phyloP scores from a whole-genome alignment of 2,329 filamentous ascomycete genomes.

The Aspergillus candidus region DNA sequence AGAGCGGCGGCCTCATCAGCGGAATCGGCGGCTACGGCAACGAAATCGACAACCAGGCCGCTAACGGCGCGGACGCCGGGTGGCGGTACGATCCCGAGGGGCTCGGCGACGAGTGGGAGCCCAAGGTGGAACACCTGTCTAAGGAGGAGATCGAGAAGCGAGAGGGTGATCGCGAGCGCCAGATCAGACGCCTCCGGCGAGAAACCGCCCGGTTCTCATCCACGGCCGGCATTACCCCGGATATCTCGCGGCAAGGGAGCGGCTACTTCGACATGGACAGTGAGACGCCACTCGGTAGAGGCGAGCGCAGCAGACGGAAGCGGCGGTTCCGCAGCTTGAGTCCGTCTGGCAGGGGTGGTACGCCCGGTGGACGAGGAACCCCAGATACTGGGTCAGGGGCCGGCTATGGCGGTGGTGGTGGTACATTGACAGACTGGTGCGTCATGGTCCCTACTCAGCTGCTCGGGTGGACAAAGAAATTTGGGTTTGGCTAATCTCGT shows the following conservation, averaged over 20 bases:
- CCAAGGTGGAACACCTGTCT: slow-evolving; percentile 71
- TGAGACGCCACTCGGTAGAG: slow-evolving; percentile 82
- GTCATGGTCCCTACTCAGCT: slow-evolving; percentile 1
- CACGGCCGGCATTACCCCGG: slow-evolving; percentile 71
- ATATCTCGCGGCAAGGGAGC: slow-evolving; percentile 55
- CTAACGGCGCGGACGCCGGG: slow-evolving; percentile 73
- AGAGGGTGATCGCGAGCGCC: slow-evolving; percentile 86
- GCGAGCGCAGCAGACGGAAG: slow-evolving; percentile 94
- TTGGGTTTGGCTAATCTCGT: not conserved
- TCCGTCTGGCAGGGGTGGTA: slow-evolving; percentile 63
- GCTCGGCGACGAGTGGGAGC: slow-evolving; percentile 76
- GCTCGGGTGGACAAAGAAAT: too few species aligned
- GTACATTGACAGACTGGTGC: slow-evolving; percentile 60
- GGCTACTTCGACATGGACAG: slow-evolving; percentile 56
- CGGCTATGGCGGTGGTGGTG: slow-evolving; percentile 62
- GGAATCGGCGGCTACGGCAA: slow-evolving; percentile 60
- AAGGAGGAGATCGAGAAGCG: slow-evolving; percentile 98
- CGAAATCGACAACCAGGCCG: slow-evolving; percentile 84
- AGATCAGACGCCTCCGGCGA: slow-evolving; percentile 76
- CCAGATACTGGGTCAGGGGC: slow-evolving; percentile 60
- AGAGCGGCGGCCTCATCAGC: slow-evolving; percentile 78
- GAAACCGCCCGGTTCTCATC: slow-evolving; percentile 92
- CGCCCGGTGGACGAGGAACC: slow-evolving; percentile 67
- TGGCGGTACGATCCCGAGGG: slow-evolving; percentile 95
- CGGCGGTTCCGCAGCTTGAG: slow-evolving; percentile 82